Percentiles rank a stretch among this genome's conserved stretches.
phyloP scores from a whole-genome alignment of 2,329 filamentous ascomycete genomes.

The Penicillium paneum region DNA sequence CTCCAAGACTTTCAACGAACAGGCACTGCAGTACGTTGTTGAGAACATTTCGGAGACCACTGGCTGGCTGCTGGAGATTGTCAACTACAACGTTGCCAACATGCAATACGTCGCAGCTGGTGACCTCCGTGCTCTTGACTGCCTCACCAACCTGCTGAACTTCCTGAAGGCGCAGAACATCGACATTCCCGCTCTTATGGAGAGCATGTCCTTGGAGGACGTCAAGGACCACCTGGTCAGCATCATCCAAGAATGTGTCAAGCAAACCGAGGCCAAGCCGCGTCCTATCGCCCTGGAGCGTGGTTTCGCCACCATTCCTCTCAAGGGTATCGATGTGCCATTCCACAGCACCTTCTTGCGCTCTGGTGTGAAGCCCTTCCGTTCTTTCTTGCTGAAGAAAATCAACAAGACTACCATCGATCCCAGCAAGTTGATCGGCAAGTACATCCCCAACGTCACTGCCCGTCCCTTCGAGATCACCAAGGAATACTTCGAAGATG shows the following conservation, averaged over 20 bases:
- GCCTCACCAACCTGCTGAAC: slow-evolving; percentile 77
- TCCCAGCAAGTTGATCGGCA: slow-evolving; percentile 91
- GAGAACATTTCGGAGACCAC: slow-evolving; percentile 93
- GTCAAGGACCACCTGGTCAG: slow-evolving; percentile 85
- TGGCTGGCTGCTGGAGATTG: slow-evolving; percentile 94
- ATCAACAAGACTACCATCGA: slow-evolving; percentile 99
- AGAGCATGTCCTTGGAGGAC: slow-evolving; percentile 80
- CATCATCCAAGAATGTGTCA: slow-evolving; percentile 85
- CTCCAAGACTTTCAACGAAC: slow-evolving; percentile 97
- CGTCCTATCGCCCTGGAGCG: slow-evolving; percentile 84
- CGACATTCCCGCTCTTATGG: slow-evolving; percentile 89
- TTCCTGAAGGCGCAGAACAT: slow-evolving; percentile 96
- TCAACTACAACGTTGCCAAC: slow-evolving; percentile 83
- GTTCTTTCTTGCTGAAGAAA: slow-evolving; percentile 98
- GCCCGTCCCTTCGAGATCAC: slow-evolving; percentile 92
- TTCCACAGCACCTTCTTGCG: slow-evolving; percentile 99
- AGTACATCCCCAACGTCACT: slow-evolving; percentile 99
- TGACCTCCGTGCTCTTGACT: slow-evolving; percentile 64
- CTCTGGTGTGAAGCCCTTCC: slow-evolving; percentile 97
- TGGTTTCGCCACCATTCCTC: slow-evolving; percentile 93
- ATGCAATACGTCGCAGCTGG: slow-evolving; percentile 68
- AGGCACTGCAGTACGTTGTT: slow-evolving; percentile 93
- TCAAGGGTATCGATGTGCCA: slow-evolving; percentile 95
- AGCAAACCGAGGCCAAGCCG: slow-evolving; percentile 84
- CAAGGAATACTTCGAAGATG: slow-evolving; percentile 99